A percentile compares a stretch with the other conserved stretches of the same genome.
Conservation (phyloP, 306 rosid species). For the Cucumis hystrix region DNA sequence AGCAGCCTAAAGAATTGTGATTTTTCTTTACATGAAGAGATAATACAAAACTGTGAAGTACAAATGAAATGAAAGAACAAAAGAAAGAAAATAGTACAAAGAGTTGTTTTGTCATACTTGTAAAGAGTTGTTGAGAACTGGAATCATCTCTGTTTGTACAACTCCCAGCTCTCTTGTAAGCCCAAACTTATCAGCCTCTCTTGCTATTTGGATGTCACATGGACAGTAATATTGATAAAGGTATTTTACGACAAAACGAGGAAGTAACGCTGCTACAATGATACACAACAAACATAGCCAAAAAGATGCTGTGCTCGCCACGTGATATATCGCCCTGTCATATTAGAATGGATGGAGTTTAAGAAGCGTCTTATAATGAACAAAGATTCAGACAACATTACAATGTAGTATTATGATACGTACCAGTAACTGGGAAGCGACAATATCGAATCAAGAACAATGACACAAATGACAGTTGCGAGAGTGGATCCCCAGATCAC, state of each 20-base stretch:
- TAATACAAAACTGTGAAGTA: slow-evolving; percentile 2
- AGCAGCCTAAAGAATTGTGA: slow-evolving; percentile 65
- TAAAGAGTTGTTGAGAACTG: slow-evolving; percentile 15
- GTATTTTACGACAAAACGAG: slow-evolving; percentile 50
- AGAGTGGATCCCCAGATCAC: slow-evolving; percentile 77
- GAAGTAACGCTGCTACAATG: slow-evolving; percentile 40
- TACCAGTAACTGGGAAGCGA: slow-evolving; percentile 69
- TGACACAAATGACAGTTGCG: slow-evolving; percentile 59
- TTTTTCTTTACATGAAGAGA: slow-evolving; percentile 31
- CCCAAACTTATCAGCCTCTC: slow-evolving; percentile 56
- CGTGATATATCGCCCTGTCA: slow-evolving; percentile 65
- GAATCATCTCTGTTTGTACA: slow-evolving; percentile 62
- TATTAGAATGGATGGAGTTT: no score
- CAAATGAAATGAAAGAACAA: not conserved
- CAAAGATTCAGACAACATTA: not conserved
- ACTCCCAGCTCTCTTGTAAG: slow-evolving; percentile 20
- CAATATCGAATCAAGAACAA: slow-evolving; percentile 57
- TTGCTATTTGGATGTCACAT: slow-evolving; percentile 64
- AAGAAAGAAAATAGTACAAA: not conserved
- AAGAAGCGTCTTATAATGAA: not conserved
- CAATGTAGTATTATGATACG: not conserved
- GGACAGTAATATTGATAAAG: slow-evolving; percentile 45
- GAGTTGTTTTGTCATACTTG: slow-evolving; percentile 23
- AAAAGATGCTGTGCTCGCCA: slow-evolving; percentile 26
- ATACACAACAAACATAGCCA: slow-evolving; percentile 67